Conservation (phyloP, 768 basidiomycete species). For the Phallus indusiatus region DNA sequence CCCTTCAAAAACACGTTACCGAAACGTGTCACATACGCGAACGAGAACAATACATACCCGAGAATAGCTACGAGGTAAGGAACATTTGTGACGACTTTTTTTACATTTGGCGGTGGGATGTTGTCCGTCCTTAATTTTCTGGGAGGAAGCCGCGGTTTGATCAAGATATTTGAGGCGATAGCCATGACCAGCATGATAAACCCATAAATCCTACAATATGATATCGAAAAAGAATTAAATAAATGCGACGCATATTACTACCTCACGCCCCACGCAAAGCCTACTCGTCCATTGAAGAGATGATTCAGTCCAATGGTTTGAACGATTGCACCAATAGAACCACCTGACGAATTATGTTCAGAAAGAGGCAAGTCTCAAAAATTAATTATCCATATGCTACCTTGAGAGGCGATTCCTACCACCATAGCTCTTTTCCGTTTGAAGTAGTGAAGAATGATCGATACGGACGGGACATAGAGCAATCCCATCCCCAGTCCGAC, state of each 20-base stretch:
- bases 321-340: conserved; percentile 45
- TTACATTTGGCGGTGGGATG: not conserved
- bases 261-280: conserved; percentile 38
- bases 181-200: conserved; percentile 24
- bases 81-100: conserved; percentile 9
- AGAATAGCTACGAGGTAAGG: conserved; percentile 32
- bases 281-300: conserved; percentile 25
- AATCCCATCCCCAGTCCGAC: conserved; percentile 34
- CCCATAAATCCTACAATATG: not conserved
- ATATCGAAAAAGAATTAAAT: not conserved
- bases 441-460: conserved; percentile 41
- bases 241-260: not conserved
- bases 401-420: conserved; percentile 39
- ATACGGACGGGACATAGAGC: conserved; percentile 36
- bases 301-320: conserved; percentile 58
- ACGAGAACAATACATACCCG: conserved; percentile 21
- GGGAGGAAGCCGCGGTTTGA: conserved; percentile 30
- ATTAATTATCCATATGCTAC: conserved; percentile 13
- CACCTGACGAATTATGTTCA: not conserved
- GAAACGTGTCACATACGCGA: not conserved
- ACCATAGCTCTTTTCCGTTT: conserved; percentile 29
- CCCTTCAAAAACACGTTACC: conserved; percentile 28
- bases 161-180: conserved; percentile 22
- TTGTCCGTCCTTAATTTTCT: not conserved
- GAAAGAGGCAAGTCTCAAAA: not conserved